A percentile compares a stretch with the other conserved stretches of the same genome.
phyloP scores from a whole-genome alignment of 2,329 filamentous ascomycete species.

The Cercospora canescens region DNA sequence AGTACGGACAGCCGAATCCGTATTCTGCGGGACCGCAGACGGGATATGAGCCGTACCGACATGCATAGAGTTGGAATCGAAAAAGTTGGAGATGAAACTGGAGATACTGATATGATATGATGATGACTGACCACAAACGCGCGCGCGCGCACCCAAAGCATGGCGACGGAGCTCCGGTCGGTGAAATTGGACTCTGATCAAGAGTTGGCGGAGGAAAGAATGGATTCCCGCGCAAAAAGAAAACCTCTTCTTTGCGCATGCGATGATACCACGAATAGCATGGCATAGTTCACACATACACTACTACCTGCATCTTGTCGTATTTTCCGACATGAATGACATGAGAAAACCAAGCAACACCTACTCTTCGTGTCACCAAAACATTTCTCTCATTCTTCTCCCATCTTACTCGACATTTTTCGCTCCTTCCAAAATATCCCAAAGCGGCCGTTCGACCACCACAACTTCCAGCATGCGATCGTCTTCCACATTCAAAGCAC shows the following conservation, averaged over 20 bases:
- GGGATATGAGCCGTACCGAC: constrained; percentile 48
- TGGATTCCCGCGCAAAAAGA: neutral
- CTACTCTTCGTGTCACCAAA: neutral
- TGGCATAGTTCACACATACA: neutral
- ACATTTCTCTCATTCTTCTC: neutral
- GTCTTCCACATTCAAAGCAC: constrained; percentile 36
- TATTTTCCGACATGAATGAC: neutral
- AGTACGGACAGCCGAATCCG: constrained; percentile 21
- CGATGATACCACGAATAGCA: neutral
- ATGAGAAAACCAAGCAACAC: neutral
- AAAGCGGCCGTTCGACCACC: constrained; percentile 77
- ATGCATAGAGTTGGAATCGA: too few relatives aligned
- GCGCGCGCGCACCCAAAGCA: neutral
- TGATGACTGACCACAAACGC: neutral
- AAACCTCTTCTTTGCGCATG: neutral
- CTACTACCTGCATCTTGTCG: neutral
- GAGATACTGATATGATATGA: neutral
- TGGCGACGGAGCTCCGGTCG: constrained; percentile 19
- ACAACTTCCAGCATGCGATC: constrained; percentile 69
- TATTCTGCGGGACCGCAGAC: constrained; percentile 41
- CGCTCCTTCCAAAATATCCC: constrained; percentile 19
- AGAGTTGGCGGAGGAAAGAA: neutral
- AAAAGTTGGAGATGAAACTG: neutral
- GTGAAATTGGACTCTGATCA: too few relatives aligned
- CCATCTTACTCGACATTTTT: neutral